phyloP scores from a whole-genome alignment of 2,329 filamentous ascomycete species.

The Penicillium thymicola region DNA sequence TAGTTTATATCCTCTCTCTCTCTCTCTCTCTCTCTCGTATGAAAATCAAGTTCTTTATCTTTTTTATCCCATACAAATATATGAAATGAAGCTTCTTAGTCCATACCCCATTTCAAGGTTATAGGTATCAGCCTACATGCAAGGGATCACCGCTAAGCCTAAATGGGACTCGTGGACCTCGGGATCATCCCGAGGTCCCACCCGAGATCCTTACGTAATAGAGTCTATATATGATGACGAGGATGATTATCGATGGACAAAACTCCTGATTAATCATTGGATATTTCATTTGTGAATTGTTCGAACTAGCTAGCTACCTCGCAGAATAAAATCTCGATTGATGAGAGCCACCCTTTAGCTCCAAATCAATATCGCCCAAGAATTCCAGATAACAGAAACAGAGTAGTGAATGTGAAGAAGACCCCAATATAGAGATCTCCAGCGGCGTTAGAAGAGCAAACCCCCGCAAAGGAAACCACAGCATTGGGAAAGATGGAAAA shows the following conservation, averaged over 20 bases:
- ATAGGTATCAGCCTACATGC: no score
- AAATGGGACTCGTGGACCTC: no score
- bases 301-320: slow-evolving; percentile 1
- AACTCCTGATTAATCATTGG: neutral
- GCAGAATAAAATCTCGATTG: neutral
- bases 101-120: no score
- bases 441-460: neutral
- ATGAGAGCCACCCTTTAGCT: neutral
- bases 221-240: no score
- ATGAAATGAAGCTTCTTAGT: no score
- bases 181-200: no score
- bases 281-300: neutral
- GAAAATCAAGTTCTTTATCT: no score
- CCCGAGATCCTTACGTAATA: no score
- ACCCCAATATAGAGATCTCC: neutral
- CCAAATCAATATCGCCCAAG: neutral
- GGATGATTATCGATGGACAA: neutral
- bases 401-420: neutral
- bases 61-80: no score
- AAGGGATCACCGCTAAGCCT: no score
- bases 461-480: neutral
- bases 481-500: slow-evolving; percentile 1
- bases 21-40: no score
- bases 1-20: no score
- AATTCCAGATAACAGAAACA: neutral